Evolutionary conservation across 1,284 basidiomycete species (phyloP), one percentile per base, ranked within the genome.

Genomic region (Trametes hirsuta): DNA sequence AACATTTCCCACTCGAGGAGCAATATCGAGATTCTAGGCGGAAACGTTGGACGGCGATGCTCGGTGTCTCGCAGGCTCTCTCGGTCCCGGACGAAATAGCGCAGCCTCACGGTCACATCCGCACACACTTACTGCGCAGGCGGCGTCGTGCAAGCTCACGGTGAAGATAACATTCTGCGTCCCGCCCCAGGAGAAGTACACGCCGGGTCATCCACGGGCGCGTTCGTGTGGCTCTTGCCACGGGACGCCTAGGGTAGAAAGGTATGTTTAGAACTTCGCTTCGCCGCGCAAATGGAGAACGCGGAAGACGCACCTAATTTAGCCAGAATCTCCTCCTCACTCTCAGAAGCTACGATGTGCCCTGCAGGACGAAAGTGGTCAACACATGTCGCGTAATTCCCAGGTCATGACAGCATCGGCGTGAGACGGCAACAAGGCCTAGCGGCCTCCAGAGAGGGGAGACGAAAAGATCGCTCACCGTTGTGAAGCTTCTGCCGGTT

Each of bases 311-410:
- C 30, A 82, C 83, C 82, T 36, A 97, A 76, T 30, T 87, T 86
- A 21, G 81, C 76, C 66, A 97, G 94, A 35, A 97, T 95, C 66
- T 94, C 92, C 68, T 87, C 78, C 74, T 96, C 95, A 0, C 89
- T 93, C 69, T 87, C 84, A 0, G 91, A 93, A 4, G 93, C 93
- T 21, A 95, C 73, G 9, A 94, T 70, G n/a, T 76, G 78, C 3
- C 92, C 93, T 94, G 64, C 22, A 18, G 9, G 36, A 46, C 53
- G 24, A 14, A 15, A 6, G 8, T 30, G 30, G 30, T 30, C 30
- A 30, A 4, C 5, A 30, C 30, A 30, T 30, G 30, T 30, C 30
- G 30, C 8, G 30, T 30, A 30, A 4, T 30, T 30, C 30, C 4
- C 35, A 39, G 25, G 21, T 10, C 12, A 22, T 11, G 22, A 6